phyloP scores from a whole-genome alignment of 495 filamentous ascomycete species.

The Penicillium subrubescens region DNA sequence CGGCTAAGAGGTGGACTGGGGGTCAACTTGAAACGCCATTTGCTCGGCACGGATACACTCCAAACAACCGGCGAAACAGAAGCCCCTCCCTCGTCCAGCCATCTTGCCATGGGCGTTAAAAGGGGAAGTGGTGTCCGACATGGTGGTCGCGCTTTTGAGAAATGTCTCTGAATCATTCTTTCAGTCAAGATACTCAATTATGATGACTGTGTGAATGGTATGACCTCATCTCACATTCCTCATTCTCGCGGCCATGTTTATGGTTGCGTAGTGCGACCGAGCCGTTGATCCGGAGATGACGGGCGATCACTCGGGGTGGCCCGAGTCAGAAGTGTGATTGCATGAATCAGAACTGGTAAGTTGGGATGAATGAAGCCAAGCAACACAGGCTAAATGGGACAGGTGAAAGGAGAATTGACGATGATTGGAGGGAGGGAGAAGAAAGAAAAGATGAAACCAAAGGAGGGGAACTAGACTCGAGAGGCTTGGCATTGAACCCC shows the following conservation, averaged over 20 bases:
- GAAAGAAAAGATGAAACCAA: not conserved
- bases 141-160: not conserved
- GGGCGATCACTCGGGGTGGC: not conserved
- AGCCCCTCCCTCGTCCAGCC: not conserved
- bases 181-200: not conserved
- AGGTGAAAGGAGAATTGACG: not conserved
- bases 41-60: not conserved
- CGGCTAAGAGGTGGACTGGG: slow-evolving; percentile 12
- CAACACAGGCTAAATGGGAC: not conserved
- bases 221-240: slow-evolving; percentile 22
- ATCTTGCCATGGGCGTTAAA: not conserved
- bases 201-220: not conserved
- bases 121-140: slow-evolving; percentile 1
- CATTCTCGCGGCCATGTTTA: slow-evolving; percentile 4
- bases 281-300: slow-evolving; percentile 15
- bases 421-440: not conserved
- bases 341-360: not conserved
- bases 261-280: slow-evolving; percentile 16
- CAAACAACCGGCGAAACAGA: slow-evolving; percentile 19
- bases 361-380: not conserved
- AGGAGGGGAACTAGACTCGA: too few species aligned
- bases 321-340: not conserved
- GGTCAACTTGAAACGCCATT: slow-evolving; percentile 21
- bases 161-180: not conserved
- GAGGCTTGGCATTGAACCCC: not conserved